Base-by-base conservation (phyloP, 75 land plant genomes). In the Gnetum montanum region DNA sequence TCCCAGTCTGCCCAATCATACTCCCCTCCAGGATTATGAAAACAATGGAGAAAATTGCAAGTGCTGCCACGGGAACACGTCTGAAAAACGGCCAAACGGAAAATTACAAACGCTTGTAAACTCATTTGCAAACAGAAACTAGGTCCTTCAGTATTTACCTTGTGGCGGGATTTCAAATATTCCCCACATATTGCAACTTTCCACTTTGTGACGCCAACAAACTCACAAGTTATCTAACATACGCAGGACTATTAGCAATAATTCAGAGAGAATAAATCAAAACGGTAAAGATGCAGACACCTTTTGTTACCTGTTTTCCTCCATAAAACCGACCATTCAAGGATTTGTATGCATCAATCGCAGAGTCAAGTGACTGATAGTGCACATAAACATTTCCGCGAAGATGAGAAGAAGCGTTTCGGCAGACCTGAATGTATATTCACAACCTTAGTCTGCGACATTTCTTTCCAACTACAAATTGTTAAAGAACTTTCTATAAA, bases 1-100 rank as follows among this genome's bases (percentile, higher is more conserved):
- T 94, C 98, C 78, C 80, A 75, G 68, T 94, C 96, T 46, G 96
- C 98, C 98, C 98, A 94, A 40, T 94, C 98, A 80, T 94, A 94
- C 56, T 90, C 91, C 37, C 91, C 87, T 33, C 88, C 87, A 43
- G 98, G 98, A 65, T 94, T 94, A 33, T 77, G 71, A 55, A 94
- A 94, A 59, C 91, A 90, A 61, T 94, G 98, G 31, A 94, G 74
- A 53, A 94, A 94, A 57, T 89, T 94, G 81, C 98, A 94, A 0
- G 90, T 77, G 10, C 70, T 77, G 50, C 98, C 98, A 59, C 62
- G 90, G 15, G 96, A 85, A 61, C 98, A 94, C 24, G 79, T 66
- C 98, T 94, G 80, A 30, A 23, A 55, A 19, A 24, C 16, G 36
- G 22, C 12, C 22, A 29, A 22, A 15, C 7, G 41, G n/a, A n/a